Conservation (phyloP, 2,329 filamentous ascomycete genomes). For the Epichloe amarillans region DNA sequence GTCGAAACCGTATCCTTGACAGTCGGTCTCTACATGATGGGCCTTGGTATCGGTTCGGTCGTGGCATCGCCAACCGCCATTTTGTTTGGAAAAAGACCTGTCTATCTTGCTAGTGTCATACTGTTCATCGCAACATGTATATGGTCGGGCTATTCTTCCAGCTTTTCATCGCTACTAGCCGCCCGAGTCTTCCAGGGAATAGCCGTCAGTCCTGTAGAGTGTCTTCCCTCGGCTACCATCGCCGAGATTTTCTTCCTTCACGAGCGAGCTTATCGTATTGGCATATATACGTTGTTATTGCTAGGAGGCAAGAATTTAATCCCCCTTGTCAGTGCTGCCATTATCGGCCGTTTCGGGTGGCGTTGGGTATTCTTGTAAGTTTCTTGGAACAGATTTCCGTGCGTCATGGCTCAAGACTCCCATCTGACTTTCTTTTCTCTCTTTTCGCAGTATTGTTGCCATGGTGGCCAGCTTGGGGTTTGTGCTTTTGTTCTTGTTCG, state of each 20-base stretch:
- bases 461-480: slow-evolving; percentile 63
- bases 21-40: slow-evolving; percentile 89
- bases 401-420: not conserved
- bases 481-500: slow-evolving; percentile 70
- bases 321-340: slow-evolving; percentile 71
- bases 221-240: slow-evolving; percentile 83
- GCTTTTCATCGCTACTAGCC: slow-evolving; percentile 63
- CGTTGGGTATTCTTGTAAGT: slow-evolving; percentile 78
- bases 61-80: slow-evolving; percentile 84
- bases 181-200: slow-evolving; percentile 81
- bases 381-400: not conserved
- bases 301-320: slow-evolving; percentile 86
- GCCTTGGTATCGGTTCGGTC: slow-evolving; percentile 72
- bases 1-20: slow-evolving; percentile 69
- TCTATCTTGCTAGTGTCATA: slow-evolving; percentile 67
- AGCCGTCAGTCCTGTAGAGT: slow-evolving; percentile 81
- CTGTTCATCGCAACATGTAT: slow-evolving; percentile 65
- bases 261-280: slow-evolving; percentile 82
- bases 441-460: slow-evolving; percentile 54
- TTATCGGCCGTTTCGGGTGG: slow-evolving; percentile 70
- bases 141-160: slow-evolving; percentile 80
- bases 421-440: slow-evolving; percentile 7
- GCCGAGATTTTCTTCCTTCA: slow-evolving; percentile 95
- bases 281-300: slow-evolving; percentile 81
- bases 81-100: slow-evolving; percentile 75